Conservation (phyloP, 2,329 filamentous ascomycete genomes). For the Fusarium marasasianum region DNA sequence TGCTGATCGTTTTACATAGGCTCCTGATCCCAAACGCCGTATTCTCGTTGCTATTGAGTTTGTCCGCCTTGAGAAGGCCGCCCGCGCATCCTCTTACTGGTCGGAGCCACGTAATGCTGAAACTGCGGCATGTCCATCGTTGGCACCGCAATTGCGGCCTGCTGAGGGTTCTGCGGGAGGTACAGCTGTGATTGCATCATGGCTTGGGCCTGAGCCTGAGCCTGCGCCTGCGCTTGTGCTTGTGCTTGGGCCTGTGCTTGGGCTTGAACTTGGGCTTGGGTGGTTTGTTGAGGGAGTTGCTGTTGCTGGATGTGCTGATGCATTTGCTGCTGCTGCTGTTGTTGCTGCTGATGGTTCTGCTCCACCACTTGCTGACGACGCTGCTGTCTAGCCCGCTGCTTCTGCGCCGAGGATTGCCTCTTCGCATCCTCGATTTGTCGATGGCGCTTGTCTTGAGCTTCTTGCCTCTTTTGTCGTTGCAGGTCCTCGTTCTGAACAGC, state of each 20-base stretch:
- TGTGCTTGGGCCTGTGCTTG: slow-evolving; percentile 40
- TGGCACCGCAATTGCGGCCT: slow-evolving; percentile 42
- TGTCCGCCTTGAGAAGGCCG: slow-evolving; percentile 37
- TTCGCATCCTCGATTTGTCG: slow-evolving; percentile 49
- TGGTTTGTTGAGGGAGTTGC: slow-evolving; percentile 36
- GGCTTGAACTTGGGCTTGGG: slow-evolving; percentile 40
- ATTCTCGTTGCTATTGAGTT: slow-evolving; percentile 10
- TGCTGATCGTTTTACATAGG: neutral
- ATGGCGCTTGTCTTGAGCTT: slow-evolving; percentile 51
- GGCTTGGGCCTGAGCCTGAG: slow-evolving; percentile 37
- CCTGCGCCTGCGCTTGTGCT: slow-evolving; percentile 40
- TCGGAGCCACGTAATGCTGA: slow-evolving; percentile 43
- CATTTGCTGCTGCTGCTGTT: slow-evolving; percentile 32
- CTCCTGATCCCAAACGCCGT: neutral
- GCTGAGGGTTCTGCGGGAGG: slow-evolving; percentile 38
- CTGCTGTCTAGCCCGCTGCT: slow-evolving; percentile 39
- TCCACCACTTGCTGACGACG: slow-evolving; percentile 40
- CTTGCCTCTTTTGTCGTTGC: slow-evolving; percentile 52
- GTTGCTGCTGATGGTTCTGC: slow-evolving; percentile 41
- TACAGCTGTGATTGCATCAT: slow-evolving; percentile 45
- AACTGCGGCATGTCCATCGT: slow-evolving; percentile 44
- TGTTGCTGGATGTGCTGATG: slow-evolving; percentile 41
- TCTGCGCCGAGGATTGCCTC: slow-evolving; percentile 39
- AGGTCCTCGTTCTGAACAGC: slow-evolving; percentile 56
- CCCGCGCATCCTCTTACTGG: slow-evolving; percentile 46